Evolutionary conservation across 306 rosid genomes (phyloP), one percentile per base, ranked within the genome.

Genomic region (Lathyrus tuberosus): DNA sequence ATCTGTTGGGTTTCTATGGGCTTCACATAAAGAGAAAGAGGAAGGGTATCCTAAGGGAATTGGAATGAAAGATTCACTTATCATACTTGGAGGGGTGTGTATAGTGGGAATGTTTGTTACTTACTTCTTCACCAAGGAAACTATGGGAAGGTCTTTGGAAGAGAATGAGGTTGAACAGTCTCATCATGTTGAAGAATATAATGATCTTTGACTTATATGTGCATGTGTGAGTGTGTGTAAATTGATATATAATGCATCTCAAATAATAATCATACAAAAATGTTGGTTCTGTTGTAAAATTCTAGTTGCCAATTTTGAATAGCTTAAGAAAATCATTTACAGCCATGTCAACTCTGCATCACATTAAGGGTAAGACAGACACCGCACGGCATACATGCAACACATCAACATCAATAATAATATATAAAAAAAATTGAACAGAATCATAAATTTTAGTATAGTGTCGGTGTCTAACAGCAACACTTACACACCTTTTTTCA

Each of bases 131-230:
- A 88, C 92, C 0, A 74, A 35, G n/a, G 95, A 91, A 78, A 91
- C 97, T 10, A 88, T 14, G 15, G 85, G 88, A 38, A 83, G 80
- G 58, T 90, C 97, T 8, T 73, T 90, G 59, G 97, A 90, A 75
- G 97, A 90, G 63, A 90, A 90, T 47, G 95, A 90, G 69, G 73
- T 30, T 3, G 85, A 78, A 3, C 83, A 72, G 2, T 3, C 40
- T 3, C 20, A 35, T 16, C 31, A 61, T 20, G 38, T 10, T 35
- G 63, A 61, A 16, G 79, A 33, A 64, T 11, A 5, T 16, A n/a
- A 10, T 3, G 5, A 37, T 37, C 20, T 56, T 62, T 77, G 69
- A 76, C 51, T 9, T 14, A 57, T 57, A 4, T 7, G 20, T 57
- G 40, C 63, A 13, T 56, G 62, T 53, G 35, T 53, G 31, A 10